Evolutionary conservation across 495 filamentous ascomycete species (phyloP).

Genomic region (Daldinia bambusicola): DNA sequence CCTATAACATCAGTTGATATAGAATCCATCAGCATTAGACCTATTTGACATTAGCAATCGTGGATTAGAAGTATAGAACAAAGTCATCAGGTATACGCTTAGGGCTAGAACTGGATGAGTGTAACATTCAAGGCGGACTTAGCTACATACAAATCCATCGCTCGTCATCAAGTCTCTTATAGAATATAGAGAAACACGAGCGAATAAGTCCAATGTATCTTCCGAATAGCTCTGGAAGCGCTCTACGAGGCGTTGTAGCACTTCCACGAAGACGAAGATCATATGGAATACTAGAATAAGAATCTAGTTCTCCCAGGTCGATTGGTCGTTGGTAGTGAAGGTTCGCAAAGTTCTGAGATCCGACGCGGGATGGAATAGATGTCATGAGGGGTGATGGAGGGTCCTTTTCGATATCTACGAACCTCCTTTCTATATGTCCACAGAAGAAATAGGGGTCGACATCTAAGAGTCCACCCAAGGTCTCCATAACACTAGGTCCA

Average conservation of each 20-base stretch:
- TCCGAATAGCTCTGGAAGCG: conserved; percentile 18
- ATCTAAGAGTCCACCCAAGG: conserved; percentile 9
- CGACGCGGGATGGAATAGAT: conserved; percentile 12
- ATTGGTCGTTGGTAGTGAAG: conserved; percentile 23
- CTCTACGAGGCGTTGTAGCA: neutral
- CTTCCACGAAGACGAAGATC: conserved; percentile 4
- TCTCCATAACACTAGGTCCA: conserved; percentile 6
- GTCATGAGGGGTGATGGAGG: conserved; percentile 15
- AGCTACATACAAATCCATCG: conserved; percentile 17
- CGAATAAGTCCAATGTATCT: conserved; percentile 15
- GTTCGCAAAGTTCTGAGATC: conserved; percentile 9
- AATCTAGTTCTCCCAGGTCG: conserved; percentile 15
- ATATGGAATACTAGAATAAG: neutral
- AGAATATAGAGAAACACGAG: conserved; percentile 17
- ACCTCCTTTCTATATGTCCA: conserved; percentile 14
- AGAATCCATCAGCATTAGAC: conserved; percentile 24
- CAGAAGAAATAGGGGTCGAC: conserved; percentile 24
- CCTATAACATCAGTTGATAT: conserved; percentile 13
- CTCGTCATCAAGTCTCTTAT: conserved; percentile 5
- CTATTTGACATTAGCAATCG: neutral
- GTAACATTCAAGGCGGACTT: neutral
- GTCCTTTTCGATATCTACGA: conserved; percentile 13
- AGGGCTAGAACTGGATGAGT: too few relatives aligned
- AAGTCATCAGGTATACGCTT: too few relatives aligned
- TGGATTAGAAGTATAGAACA: too few relatives aligned